These are phyloP conservation scores for Neoboletus magnificus DNA, from an alignment of 768 basidiomycete species.

Conservation along the genomic window DNA sequence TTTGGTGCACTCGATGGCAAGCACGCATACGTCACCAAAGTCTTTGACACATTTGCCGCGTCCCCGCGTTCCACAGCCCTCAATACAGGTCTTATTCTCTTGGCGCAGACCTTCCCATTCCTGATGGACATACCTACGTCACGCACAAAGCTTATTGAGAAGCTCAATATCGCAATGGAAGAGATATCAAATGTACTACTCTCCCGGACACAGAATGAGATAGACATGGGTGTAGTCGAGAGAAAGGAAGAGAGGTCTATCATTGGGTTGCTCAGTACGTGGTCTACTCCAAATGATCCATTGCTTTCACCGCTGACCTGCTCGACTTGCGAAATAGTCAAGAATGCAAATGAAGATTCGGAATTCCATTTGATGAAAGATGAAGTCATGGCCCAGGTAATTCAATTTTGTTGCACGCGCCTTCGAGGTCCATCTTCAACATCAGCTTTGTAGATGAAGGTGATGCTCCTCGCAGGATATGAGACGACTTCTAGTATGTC, in stretches of 20 bases:
- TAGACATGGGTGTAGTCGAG: slow-evolving; percentile 20
- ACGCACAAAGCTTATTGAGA: slow-evolving; percentile 25
- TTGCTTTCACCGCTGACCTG: neutral
- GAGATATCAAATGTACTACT: slow-evolving; percentile 41
- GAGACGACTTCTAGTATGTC: slow-evolving; percentile 13
- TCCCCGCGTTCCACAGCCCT: slow-evolving; percentile 21
- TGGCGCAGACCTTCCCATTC: slow-evolving; percentile 36
- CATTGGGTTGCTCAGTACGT: slow-evolving; percentile 23
- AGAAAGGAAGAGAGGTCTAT: slow-evolving; percentile 25
- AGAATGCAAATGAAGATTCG: slow-evolving; percentile 28
- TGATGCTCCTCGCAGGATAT: slow-evolving; percentile 12
- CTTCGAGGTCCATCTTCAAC: slow-evolving; percentile 10
- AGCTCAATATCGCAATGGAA: slow-evolving; percentile 34
- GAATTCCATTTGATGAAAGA: slow-evolving; percentile 24
- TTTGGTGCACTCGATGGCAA: slow-evolving; percentile 52
- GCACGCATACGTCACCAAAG: slow-evolving; percentile 37
- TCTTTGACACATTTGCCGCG: slow-evolving; percentile 36
- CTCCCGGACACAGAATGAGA: slow-evolving; percentile 32
- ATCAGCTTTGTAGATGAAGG: slow-evolving; percentile 17
- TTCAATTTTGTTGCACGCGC: neutral
- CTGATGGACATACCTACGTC: slow-evolving; percentile 36
- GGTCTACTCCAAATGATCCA: slow-evolving; percentile 15
- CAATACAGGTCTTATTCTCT: slow-evolving; percentile 32
- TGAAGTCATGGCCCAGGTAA: slow-evolving; percentile 30
- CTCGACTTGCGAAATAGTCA: slow-evolving; percentile 26